Conservation (phyloP, 2,329 filamentous ascomycete species). For the Aureobasidium sp. region DNA sequence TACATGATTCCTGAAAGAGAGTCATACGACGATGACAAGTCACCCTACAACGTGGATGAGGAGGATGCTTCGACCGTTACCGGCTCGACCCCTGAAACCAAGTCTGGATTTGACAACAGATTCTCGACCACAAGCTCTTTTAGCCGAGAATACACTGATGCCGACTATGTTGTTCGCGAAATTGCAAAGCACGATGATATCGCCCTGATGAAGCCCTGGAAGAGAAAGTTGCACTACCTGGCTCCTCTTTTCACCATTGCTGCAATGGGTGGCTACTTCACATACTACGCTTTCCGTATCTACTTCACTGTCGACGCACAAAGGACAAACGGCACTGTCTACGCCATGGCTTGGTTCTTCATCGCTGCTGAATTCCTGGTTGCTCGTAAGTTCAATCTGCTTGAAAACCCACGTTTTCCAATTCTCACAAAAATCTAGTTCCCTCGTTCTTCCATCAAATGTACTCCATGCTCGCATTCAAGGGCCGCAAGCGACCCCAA, state of each 20-base stretch:
- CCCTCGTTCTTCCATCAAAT: constrained; percentile 78
- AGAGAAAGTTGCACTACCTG: constrained; percentile 15
- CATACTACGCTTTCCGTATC: constrained; percentile 16
- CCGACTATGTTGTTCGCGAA: constrained; percentile 13
- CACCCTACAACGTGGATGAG: constrained; percentile 2
- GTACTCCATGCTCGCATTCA: constrained; percentile 43
- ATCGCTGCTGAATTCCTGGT: constrained; percentile 15
- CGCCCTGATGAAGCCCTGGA: constrained; percentile 12
- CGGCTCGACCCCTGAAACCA: constrained; percentile 13
- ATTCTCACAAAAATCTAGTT: constrained; percentile 38
- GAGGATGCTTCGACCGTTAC: constrained; percentile 9
- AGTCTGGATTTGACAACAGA: constrained; percentile 12
- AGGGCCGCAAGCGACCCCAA: constrained; percentile 15
- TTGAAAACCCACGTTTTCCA: neutral
- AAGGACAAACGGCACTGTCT: neutral
- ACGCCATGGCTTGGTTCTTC: constrained; percentile 15
- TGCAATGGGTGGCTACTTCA: constrained; percentile 11
- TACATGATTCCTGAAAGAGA: constrained; percentile 15
- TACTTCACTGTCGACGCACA: constrained; percentile 15
- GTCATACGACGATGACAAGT: constrained; percentile 11
- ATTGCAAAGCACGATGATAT: constrained; percentile 16
- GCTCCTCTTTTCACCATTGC: constrained; percentile 14
- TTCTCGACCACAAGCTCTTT: constrained; percentile 16
- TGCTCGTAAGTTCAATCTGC: constrained; percentile 1
- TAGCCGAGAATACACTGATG: constrained; percentile 4